phyloP scores from a whole-genome alignment of 2,329 filamentous ascomycete species.

The Hypoxylon sp. region DNA sequence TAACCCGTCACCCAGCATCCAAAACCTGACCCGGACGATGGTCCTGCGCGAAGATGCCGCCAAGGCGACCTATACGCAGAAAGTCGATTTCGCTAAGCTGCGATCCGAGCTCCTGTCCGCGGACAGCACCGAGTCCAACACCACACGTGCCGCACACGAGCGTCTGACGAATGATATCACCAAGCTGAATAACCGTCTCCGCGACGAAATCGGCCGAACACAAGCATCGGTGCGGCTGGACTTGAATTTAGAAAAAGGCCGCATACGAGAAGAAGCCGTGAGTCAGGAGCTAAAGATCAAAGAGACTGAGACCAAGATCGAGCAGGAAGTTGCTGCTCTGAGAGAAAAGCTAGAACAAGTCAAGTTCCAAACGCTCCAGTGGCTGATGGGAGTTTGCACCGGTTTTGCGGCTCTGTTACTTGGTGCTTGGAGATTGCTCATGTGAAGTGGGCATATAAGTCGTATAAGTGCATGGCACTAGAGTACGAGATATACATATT shows the following conservation, averaged over 20 bases:
- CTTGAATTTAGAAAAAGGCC: conserved; percentile 94
- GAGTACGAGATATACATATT: not conserved
- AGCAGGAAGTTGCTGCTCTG: conserved; percentile 93
- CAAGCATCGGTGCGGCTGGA: conserved; percentile 94
- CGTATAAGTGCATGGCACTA: not conserved
- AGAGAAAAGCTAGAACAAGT: conserved; percentile 94
- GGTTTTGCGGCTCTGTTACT: conserved; percentile 75
- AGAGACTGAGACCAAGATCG: conserved; percentile 98
- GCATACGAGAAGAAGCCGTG: conserved; percentile 95
- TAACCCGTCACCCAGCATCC: conserved; percentile 71
- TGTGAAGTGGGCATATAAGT: conserved; percentile 57
- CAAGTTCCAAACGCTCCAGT: conserved; percentile 98
- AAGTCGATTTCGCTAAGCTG: conserved; percentile 98
- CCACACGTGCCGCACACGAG: conserved; percentile 91
- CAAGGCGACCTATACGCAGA: conserved; percentile 83
- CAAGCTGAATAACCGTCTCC: conserved; percentile 87
- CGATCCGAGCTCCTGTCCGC: conserved; percentile 92
- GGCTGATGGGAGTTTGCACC: conserved; percentile 89
- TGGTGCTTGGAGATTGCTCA: conserved; percentile 77
- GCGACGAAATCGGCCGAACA: conserved; percentile 94
- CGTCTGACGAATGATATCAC: conserved; percentile 93
- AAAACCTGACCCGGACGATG: conserved; percentile 98
- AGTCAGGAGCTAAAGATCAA: conserved; percentile 98
- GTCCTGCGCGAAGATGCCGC: conserved; percentile 94
- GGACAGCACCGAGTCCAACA: conserved; percentile 89